A percentile compares a stretch with the other conserved stretches of the same genome.
Conservation (phyloP, 805 yeast genomes). For the Candida adriatica region DNA sequence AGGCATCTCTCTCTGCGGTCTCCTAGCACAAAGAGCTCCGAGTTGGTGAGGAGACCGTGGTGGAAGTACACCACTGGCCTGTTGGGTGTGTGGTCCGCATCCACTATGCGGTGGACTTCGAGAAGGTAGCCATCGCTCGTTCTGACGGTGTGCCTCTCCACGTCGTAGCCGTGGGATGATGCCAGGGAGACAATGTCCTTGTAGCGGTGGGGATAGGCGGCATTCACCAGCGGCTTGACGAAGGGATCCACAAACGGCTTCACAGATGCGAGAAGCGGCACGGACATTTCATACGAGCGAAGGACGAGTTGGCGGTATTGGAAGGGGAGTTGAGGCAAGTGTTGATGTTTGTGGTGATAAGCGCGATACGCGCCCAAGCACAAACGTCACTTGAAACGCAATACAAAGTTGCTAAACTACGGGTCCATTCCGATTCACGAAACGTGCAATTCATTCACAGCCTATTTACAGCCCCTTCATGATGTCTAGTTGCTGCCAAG, state of each 20-base stretch:
- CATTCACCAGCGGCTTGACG: background rate
- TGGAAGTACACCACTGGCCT: constrained; percentile 62
- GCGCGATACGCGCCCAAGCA: too few relatives aligned
- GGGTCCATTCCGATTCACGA: too few relatives aligned
- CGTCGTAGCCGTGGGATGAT: constrained; percentile 49
- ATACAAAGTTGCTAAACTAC: too few relatives aligned
- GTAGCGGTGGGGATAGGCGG: constrained; percentile 5
- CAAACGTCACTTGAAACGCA: too few relatives aligned
- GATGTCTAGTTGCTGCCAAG: constrained; percentile 14
- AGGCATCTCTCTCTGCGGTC: constrained; percentile 38
- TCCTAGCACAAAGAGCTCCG: constrained; percentile 52
- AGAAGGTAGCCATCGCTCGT: constrained; percentile 67
- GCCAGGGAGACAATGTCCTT: constrained; percentile 5
- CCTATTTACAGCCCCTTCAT: constrained; percentile 10
- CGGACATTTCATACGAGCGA: background rate
- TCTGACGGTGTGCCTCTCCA: constrained; percentile 59
- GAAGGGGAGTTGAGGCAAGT: background rate
- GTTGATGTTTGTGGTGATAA: background rate
- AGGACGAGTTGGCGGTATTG: background rate
- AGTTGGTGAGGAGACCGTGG: constrained; percentile 76
- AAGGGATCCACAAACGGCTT: too few relatives aligned
- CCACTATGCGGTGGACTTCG: constrained; percentile 47
- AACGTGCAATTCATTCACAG: too few relatives aligned
- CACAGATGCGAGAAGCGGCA: too few relatives aligned
- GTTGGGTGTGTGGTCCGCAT: constrained; percentile 20